These are phyloP conservation scores for Botryotinia convoluta DNA, from an alignment of 2,329 filamentous ascomycete genomes.

Conservation along the genomic window DNA sequence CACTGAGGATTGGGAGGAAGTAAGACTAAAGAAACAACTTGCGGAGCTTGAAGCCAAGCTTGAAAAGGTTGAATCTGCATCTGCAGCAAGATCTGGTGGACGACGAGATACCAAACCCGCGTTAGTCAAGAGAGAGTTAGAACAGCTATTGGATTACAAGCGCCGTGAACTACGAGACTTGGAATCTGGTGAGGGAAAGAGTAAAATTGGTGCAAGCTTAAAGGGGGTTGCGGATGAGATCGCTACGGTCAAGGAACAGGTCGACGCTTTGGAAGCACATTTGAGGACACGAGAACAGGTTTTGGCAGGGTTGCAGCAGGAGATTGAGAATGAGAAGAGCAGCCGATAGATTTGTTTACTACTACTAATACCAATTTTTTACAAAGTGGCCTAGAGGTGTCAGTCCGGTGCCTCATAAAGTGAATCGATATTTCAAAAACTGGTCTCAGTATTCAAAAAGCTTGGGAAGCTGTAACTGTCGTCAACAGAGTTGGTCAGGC, in stretches of 20 bases:
- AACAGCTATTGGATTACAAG: constrained; percentile 95
- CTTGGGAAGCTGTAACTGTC: background rate
- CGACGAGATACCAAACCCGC: constrained; percentile 79
- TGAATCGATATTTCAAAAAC: background rate
- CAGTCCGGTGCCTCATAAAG: background rate
- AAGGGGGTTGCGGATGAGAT: constrained; percentile 83
- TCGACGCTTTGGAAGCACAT: constrained; percentile 85
- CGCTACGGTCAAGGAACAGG: constrained; percentile 86
- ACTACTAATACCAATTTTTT: constrained; percentile 18
- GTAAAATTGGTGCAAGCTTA: constrained; percentile 66
- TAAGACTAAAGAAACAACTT: constrained; percentile 88
- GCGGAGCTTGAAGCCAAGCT: constrained; percentile 87
- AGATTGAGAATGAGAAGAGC: constrained; percentile 84
- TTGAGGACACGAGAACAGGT: constrained; percentile 71
- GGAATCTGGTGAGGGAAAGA: constrained; percentile 68
- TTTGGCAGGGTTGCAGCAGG: constrained; percentile 70
- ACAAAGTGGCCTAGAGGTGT: constrained; percentile 16
- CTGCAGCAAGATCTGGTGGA: constrained; percentile 60
- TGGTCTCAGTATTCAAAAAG: background rate
- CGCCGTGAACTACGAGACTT: constrained; percentile 71
- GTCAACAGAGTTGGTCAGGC: background rate
- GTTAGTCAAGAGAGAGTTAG: constrained; percentile 88
- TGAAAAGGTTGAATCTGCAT: constrained; percentile 72
- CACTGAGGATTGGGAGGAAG: constrained; percentile 95
- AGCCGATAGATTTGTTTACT: constrained; percentile 41